phyloP scores from a whole-genome alignment of 345 rosid genomes.

The Cardamine occulta region DNA sequence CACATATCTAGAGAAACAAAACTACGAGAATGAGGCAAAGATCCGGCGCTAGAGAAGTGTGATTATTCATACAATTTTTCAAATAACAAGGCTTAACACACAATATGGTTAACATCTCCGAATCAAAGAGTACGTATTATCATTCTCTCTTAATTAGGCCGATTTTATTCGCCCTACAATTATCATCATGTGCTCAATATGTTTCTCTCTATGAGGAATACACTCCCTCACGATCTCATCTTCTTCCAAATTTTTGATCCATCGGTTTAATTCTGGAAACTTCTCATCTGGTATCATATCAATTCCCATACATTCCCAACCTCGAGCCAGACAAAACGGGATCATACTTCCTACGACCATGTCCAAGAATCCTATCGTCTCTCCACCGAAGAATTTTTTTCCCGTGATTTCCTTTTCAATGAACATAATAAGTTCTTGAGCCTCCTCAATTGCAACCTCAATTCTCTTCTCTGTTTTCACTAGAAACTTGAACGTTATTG shows the following conservation, averaged over 20 bases:
- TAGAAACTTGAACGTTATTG: background rate
- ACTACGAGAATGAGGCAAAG: too few relatives aligned
- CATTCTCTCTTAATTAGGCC: slow-evolving; percentile 3
- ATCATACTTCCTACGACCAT: slow-evolving; percentile 34
- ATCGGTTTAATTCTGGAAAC: slow-evolving; percentile 17
- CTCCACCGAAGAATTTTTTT: too few relatives aligned
- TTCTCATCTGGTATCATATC: slow-evolving; percentile 36
- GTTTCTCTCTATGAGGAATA: slow-evolving; percentile 35
- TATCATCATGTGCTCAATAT: slow-evolving; percentile 29
- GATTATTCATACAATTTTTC: background rate
- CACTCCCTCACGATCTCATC: slow-evolving; percentile 29
- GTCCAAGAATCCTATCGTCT: slow-evolving; percentile 41
- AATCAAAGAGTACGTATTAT: background rate
- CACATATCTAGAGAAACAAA: too few relatives aligned
- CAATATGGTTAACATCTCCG: background rate
- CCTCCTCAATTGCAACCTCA: slow-evolving; percentile 34
- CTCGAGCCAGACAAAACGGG: slow-evolving; percentile 18
- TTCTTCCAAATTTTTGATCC: slow-evolving; percentile 13
- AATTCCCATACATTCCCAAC: slow-evolving; percentile 40
- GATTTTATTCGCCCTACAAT: slow-evolving; percentile 1
- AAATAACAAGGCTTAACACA: background rate
- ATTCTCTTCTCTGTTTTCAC: slow-evolving; percentile 9
- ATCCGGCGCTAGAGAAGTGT: too few relatives aligned
- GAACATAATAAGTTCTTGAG: slow-evolving; percentile 20
- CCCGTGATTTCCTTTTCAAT: slow-evolving; percentile 42